Conservation (phyloP, 1,284 basidiomycete species). For the Neonothopanus nambi region DNA sequence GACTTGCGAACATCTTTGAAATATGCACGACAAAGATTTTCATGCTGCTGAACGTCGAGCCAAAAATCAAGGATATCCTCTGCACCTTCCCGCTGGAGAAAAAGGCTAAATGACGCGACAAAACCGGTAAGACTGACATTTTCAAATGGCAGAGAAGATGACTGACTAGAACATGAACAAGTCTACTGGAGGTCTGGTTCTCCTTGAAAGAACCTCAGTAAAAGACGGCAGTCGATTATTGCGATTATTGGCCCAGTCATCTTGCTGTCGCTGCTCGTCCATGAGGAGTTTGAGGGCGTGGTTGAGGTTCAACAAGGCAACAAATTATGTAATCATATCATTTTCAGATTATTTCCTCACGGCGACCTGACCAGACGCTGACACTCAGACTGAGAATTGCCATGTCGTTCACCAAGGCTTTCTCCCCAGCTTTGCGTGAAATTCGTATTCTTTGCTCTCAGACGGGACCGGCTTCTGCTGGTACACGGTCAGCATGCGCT, state of each 20-base stretch:
- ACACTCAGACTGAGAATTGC: no score
- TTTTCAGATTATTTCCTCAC: no score
- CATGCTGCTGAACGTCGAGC: constrained; percentile 99
- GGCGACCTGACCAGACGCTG: constrained; percentile 18
- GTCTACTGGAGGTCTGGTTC: constrained; percentile 93
- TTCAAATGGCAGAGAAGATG: constrained; percentile 8
- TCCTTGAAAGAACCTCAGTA: constrained; percentile 82
- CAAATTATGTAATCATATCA: constrained; percentile 34
- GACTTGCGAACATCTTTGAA: constrained; percentile 98
- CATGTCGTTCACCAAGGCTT: constrained; percentile 76
- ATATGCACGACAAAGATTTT: constrained; percentile 96
- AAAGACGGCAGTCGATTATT: constrained; percentile 77
- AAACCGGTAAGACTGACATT: constrained; percentile 13
- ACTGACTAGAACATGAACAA: constrained; percentile 98
- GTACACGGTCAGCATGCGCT: constrained; percentile 65
- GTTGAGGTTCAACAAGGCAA: constrained; percentile 21
- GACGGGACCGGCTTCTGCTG: constrained; percentile 74
- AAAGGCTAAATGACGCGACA: constrained; percentile 54
- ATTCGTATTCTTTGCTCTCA: constrained; percentile 88
- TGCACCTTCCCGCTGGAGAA: constrained; percentile 89
- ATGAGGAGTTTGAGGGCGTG: constrained; percentile 28
- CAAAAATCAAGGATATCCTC: constrained; percentile 98
- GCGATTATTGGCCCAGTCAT: constrained; percentile 68
- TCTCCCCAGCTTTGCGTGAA: constrained; percentile 85
- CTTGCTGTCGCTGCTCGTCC: constrained; percentile 65